Base-by-base conservation (phyloP, 768 basidiomycete genomes). In the Trametes punicea region DNA sequence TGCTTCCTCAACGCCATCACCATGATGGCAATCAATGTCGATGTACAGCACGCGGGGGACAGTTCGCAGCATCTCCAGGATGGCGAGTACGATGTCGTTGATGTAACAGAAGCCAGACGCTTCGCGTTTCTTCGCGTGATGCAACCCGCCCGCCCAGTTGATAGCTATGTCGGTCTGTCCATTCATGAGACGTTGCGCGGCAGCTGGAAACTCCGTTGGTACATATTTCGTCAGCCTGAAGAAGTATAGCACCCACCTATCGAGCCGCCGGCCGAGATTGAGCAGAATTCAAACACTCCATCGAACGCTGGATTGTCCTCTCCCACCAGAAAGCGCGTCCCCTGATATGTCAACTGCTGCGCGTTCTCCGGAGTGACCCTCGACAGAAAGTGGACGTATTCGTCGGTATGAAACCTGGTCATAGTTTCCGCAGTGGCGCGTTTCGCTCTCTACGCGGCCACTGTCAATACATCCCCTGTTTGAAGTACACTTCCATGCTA, bases 51-150 rank as follows among this genome's bases (percentile, higher is more conserved):
- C 96, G 48, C 97, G 86, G 3, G 90, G 79, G 67, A 85, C 84
- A 49, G 78, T 82, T 60, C 94, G 83, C 10, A 96, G 75, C 8
- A 99, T 85, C 70, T 97, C 96, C 39, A 99, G 80, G 33, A 97
- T 96, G 31, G 85, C 88, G 23, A 98, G 85, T 0, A 97, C 94
- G 68, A 98, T 99, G 71, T 95, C 91, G 70, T 99, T 99, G 73
- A 98, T 87, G 75, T 98, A 99, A 77, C 97, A 99, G 73, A 99
- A 99, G 21, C 97, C 97, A 6, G 90, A 91, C 0, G 96, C 97
- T 74, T 98, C 97, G 51, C 90, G 83, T 70, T 98, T 98, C 75
- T 99, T 99, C 20, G 97, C 97, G 70, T 99, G 97, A 71, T 99
- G 97, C 3, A 99, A 79, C 1, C 97, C 97, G 8, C 97, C 97